Percentiles rank a stretch among this genome's conserved stretches.
Conservation (phyloP, 495 filamentous ascomycete species). For the Amniculicola lignicola region DNA sequence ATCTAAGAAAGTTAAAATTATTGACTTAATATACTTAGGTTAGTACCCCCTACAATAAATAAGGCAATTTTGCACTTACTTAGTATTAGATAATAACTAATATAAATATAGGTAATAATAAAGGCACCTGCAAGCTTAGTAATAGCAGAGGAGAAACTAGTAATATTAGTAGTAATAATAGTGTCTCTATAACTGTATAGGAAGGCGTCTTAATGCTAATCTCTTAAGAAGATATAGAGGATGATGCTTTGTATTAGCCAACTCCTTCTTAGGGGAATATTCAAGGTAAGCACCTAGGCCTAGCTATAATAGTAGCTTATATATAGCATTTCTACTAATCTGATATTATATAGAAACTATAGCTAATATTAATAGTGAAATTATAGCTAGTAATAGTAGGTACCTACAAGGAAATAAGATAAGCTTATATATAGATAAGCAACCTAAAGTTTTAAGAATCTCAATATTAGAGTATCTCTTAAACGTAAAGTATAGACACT, state of each 20-base stretch:
- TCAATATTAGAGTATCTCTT: no score
- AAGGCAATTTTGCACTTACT: background rate
- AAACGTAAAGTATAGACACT: no score
- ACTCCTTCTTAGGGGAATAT: background rate
- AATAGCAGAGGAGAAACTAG: no score
- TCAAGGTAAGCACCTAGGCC: conserved; percentile 4
- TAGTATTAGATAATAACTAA: background rate
- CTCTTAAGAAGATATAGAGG: background rate
- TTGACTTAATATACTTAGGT: background rate
- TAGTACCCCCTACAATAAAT: background rate
- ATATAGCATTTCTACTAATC: background rate
- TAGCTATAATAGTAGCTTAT: background rate
- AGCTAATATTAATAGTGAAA: background rate
- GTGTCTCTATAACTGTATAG: no score
- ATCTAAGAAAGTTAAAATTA: background rate
- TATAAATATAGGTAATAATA: background rate
- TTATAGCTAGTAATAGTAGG: background rate
- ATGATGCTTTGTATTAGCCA: background rate
- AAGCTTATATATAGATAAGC: no score
- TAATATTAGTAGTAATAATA: no score
- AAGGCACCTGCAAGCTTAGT: background rate
- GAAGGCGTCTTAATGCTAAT: no score
- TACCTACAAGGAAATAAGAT: no score
- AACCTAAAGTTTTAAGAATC: no score
- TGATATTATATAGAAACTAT: background rate